Evolutionary conservation across 129 eudicot genomes (phyloP).

Genomic region (Escallonia herrerae): DNA sequence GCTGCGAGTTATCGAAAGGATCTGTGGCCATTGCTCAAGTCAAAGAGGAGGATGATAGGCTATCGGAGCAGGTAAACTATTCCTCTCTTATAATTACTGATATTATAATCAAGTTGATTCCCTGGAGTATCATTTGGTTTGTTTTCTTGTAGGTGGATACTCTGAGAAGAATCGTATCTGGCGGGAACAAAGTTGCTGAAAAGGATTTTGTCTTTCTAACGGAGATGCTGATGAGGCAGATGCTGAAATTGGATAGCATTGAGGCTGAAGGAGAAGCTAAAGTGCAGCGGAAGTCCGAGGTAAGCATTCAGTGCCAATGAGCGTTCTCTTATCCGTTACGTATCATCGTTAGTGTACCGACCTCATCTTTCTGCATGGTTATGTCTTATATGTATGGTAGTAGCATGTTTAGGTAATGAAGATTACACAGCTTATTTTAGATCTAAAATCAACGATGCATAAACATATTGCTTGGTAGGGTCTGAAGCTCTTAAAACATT

Average conservation of each 20-base stretch:
- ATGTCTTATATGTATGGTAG: no score
- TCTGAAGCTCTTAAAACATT: no score
- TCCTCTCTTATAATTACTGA: neutral
- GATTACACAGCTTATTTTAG: no score
- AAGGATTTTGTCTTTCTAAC: constrained; percentile 50
- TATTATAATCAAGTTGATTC: neutral
- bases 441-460: no score
- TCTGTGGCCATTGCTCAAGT: constrained; percentile 58
- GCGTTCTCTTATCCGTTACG: neutral
- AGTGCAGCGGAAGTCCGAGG: constrained; percentile 72
- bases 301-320: constrained; percentile 13
- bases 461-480: no score
- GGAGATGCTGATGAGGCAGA: constrained; percentile 83
- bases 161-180: constrained; percentile 44
- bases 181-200: constrained; percentile 70
- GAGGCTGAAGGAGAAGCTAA: constrained; percentile 89
- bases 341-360: neutral
- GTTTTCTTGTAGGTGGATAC: constrained; percentile 45
- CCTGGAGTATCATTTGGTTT: constrained; percentile 6
- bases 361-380: no score
- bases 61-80: constrained; percentile 51
- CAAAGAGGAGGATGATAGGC: constrained; percentile 55
- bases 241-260: constrained; percentile 76
- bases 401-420: no score
- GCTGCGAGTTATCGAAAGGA: constrained; percentile 38